These are phyloP conservation scores for Syncephalastrum sp. DNA, from an alignment of 371 early-diverging fungal species.

Conservation along the genomic window DNA sequence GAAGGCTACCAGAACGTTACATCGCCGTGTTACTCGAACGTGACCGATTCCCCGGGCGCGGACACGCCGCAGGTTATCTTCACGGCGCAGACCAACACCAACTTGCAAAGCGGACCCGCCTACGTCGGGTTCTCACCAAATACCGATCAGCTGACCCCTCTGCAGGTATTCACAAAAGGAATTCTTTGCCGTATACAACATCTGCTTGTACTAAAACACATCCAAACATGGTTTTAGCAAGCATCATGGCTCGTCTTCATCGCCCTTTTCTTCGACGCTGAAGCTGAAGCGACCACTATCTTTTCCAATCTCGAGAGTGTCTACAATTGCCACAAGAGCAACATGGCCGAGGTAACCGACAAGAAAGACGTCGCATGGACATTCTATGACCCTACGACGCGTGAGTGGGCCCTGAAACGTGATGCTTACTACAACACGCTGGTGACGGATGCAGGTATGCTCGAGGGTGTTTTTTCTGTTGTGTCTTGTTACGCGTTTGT, in stretches of 20 bases:
- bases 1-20: conserved; percentile 16
- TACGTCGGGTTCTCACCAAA: conserved; percentile 18
- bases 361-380: conserved; percentile 20
- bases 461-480: not conserved
- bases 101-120: conserved; percentile 3
- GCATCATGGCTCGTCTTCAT: conserved; percentile 24
- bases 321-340: conserved; percentile 20
- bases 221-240: conserved; percentile 12
- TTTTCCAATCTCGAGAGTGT: conserved; percentile 11
- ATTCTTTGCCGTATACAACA: conserved; percentile 1
- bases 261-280: conserved; percentile 18
- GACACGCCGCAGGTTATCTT: conserved; percentile 14
- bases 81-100: conserved; percentile 7
- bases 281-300: conserved; percentile 8
- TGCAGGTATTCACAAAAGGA: conserved; percentile 15
- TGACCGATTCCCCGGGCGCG: conserved; percentile 9
- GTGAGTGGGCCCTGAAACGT: conserved; percentile 15
- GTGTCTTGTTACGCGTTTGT: not conserved
- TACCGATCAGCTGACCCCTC: conserved; percentile 12
- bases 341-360: conserved; percentile 8
- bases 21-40: conserved; percentile 19
- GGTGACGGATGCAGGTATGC: conserved; percentile 18
- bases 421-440: conserved; percentile 12
- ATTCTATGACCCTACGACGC: conserved; percentile 10
- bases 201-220: not conserved